Evolutionary conservation across 73 alveolate genomes (phyloP), one percentile per base, ranked within the genome.

Genomic region (Blepharisma japonicum): DNA sequence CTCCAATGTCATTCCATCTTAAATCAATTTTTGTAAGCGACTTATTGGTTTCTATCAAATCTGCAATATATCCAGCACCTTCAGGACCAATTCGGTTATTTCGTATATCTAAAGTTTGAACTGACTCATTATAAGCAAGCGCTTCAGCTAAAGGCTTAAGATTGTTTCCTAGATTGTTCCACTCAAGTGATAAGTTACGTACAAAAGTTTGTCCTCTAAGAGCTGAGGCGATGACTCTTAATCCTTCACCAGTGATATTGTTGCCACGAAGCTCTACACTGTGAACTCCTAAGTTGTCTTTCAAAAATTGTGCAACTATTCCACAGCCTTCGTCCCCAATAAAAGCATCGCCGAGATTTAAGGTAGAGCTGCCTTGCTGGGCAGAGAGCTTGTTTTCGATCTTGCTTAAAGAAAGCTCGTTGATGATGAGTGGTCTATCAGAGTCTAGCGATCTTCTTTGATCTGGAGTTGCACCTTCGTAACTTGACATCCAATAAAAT

Each of bases 1-100:
- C 61, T 14, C 92, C 89, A 7, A 85, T 45, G 11, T 84, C 81
- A 50, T 85, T 85, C 92, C 92, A 85, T 76, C 92, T 71, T 6
- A 85, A 68, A 54, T 85, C 92, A 20, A 85, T 7, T 39, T 67
- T 45, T 7, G 51, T 76, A 14, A 85, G 66, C 6, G 86, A 53
- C 5, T 49, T 42, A 71, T 81, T 85, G 55, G 42, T 68, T 45
- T 82, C 77, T 3, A 85, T 48, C 72, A 84, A 46, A 8, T 48
- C 27, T 27, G 85, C 82, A 2, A 85, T 45, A 46, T 68, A 18
- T 42, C 45, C 61, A 4, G 84, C 88, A 7, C 80, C 79, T 55
- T 81, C 88, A 27, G 87, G 85, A 1, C 89, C 89, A 21, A 85
- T 85, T 42, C 80, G 76, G 79, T 85, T 85, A 47, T 85, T 85